A percentile compares a stretch with the other conserved stretches of the same genome.
Evolutionary conservation across 805 yeast species (phyloP).

Genomic region (Kurtzmaniella cleridarum): DNA sequence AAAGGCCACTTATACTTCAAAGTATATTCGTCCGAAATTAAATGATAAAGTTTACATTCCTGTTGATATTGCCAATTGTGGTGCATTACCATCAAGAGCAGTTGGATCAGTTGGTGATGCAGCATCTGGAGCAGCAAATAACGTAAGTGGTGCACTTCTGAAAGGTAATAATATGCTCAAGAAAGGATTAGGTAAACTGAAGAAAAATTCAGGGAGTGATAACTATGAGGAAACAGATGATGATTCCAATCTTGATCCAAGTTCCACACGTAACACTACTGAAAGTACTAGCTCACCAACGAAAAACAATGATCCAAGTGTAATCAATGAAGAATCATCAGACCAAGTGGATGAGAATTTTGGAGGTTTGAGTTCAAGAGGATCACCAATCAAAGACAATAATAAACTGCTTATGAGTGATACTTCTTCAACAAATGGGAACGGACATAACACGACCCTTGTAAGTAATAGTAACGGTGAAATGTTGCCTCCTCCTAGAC

Average conservation of each 20-base stretch:
- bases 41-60: slow-evolving; percentile 36
- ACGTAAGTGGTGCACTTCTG: slow-evolving; percentile 32
- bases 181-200: slow-evolving; percentile 22
- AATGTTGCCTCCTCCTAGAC: slow-evolving; percentile 32
- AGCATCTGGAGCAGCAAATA: slow-evolving; percentile 17
- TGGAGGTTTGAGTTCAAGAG: slow-evolving; percentile 1
- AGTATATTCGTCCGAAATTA: slow-evolving; percentile 61
- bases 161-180: slow-evolving; percentile 40
- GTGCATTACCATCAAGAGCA: slow-evolving; percentile 45
- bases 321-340: slow-evolving; percentile 4
- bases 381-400: too few species aligned
- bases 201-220: slow-evolving; percentile 15
- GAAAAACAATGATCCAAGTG: background rate
- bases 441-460: slow-evolving; percentile 1
- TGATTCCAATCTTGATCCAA: background rate
- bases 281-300: slow-evolving; percentile 1
- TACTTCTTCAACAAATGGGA: background rate
- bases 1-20: slow-evolving; percentile 54
- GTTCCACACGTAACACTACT: background rate
- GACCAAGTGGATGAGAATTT: slow-evolving; percentile 5
- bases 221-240: slow-evolving; percentile 8
- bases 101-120: slow-evolving; percentile 37
- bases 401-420: too few species aligned
- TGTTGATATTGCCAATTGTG: slow-evolving; percentile 31
- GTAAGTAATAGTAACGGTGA: slow-evolving; percentile 18